These are phyloP conservation scores for Galeopsis tetrahit DNA, from an alignment of 257 asterid genomes.

Conservation along the genomic window DNA sequence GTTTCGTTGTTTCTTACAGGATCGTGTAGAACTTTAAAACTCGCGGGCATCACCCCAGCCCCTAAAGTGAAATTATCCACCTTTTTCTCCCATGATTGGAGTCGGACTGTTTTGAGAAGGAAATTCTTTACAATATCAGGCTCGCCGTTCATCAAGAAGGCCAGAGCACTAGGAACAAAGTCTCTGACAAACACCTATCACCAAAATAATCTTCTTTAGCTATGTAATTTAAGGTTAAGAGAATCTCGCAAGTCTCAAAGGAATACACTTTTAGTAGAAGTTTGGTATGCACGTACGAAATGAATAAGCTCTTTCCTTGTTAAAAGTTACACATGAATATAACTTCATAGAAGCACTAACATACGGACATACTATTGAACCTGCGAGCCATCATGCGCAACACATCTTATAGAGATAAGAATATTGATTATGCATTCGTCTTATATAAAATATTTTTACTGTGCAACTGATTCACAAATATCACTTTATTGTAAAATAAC, in stretches of 20 bases:
- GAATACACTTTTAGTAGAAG: neutral
- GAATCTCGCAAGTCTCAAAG: neutral
- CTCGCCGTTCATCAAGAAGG: conserved; percentile 95
- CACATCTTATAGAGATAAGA: conserved; percentile 11
- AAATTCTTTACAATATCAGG: conserved; percentile 93
- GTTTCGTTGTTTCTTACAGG: conserved; percentile 79
- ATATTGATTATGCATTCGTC: too few relatives aligned
- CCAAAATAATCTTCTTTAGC: neutral
- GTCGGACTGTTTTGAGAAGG: conserved; percentile 77
- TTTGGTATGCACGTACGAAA: neutral
- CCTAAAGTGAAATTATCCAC: conserved; percentile 90
- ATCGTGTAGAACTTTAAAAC: conserved; percentile 92
- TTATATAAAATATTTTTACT: too few relatives aligned
- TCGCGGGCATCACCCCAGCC: conserved; percentile 95
- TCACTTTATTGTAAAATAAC: too few relatives aligned
- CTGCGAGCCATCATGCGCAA: conserved; percentile 9
- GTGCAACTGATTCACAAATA: too few relatives aligned
- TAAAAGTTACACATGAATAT: neutral
- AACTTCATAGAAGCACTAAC: neutral
- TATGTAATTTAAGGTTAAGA: neutral
- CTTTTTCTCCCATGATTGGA: conserved; percentile 94
- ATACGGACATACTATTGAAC: neutral
- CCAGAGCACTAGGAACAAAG: conserved; percentile 91
- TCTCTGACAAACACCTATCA: conserved; percentile 87
- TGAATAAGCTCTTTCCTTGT: neutral